Percentiles rank a stretch among this genome's conserved stretches.
These are phyloP conservation scores for Drosera spatulata DNA, from an alignment of 179 eudicot species.

Conservation along the genomic window DNA sequence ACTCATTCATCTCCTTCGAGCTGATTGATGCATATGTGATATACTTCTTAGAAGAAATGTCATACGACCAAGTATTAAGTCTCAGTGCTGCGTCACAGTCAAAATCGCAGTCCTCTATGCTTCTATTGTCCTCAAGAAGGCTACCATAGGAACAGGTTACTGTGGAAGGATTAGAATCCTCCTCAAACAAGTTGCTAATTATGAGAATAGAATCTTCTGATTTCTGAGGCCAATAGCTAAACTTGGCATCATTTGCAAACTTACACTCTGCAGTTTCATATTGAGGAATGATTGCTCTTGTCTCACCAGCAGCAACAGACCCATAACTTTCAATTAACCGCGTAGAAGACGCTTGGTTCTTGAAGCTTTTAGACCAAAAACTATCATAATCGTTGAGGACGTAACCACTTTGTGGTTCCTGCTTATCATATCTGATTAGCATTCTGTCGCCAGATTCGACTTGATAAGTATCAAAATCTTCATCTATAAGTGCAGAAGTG, in stretches of 20 bases:
- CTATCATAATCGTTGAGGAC: constrained; percentile 7
- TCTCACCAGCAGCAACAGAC: constrained; percentile 5
- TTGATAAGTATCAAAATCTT: constrained; percentile 11
- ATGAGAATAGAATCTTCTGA: constrained; percentile 2
- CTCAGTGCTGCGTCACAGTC: constrained; percentile 9
- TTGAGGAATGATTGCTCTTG: constrained; percentile 1
- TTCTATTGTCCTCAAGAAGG: constrained; percentile 11
- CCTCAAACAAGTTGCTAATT: constrained; percentile 4
- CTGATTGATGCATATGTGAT: constrained; percentile 11
- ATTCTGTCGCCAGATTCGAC: constrained; percentile 11
- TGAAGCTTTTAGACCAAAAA: constrained; percentile 6
- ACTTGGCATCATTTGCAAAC: constrained; percentile 4
- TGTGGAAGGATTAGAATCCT: constrained; percentile 12
- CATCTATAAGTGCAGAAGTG: constrained; percentile 16
- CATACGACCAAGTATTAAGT: constrained; percentile 7
- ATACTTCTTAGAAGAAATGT: constrained; percentile 9
- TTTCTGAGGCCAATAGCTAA: constrained; percentile 4
- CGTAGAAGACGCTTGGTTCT: constrained; percentile 11
- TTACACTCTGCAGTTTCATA: constrained; percentile 1
- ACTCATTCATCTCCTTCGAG: constrained; percentile 17
- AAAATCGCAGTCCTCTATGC: constrained; percentile 4
- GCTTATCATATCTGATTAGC: constrained; percentile 20
- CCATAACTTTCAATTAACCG: constrained; percentile 1
- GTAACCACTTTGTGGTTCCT: constrained; percentile 5
- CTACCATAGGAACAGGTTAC: constrained; percentile 6